These are phyloP conservation scores for Silene noctiflora DNA, from an alignment of 179 eudicot species.

Conservation along the genomic window DNA sequence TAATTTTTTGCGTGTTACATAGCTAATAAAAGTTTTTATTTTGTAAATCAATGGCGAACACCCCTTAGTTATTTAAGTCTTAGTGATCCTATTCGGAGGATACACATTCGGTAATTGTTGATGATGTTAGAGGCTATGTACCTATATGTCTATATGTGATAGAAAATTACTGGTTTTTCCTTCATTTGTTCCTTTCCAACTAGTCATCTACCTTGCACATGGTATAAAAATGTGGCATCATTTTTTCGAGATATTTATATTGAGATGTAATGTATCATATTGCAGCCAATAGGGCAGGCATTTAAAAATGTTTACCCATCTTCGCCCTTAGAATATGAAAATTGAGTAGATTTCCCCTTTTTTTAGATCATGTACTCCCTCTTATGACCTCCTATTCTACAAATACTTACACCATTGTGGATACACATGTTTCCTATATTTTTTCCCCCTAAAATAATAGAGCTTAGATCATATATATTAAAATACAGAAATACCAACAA, in stretches of 20 bases:
- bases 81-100: neutral
- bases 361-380: too few relatives aligned
- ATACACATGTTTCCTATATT: neutral
- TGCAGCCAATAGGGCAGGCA: neutral
- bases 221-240: neutral
- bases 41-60: neutral
- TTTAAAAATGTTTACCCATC: too few relatives aligned
- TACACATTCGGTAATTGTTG: neutral
- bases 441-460: neutral
- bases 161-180: neutral
- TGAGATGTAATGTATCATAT: neutral
- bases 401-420: neutral
- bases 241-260: neutral
- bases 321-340: neutral
- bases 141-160: neutral
- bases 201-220: neutral
- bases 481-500: neutral
- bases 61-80: neutral
- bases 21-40: neutral
- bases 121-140: neutral
- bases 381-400: neutral
- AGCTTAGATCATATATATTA: too few relatives aligned
- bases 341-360: neutral
- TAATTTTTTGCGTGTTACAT: neutral
- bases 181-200: neutral